A percentile compares a stretch with the other conserved stretches of the same genome.
These are phyloP conservation scores for Phaeosphaeria sp. DNA, from an alignment of 2,329 filamentous ascomycete species.

Conservation along the genomic window DNA sequence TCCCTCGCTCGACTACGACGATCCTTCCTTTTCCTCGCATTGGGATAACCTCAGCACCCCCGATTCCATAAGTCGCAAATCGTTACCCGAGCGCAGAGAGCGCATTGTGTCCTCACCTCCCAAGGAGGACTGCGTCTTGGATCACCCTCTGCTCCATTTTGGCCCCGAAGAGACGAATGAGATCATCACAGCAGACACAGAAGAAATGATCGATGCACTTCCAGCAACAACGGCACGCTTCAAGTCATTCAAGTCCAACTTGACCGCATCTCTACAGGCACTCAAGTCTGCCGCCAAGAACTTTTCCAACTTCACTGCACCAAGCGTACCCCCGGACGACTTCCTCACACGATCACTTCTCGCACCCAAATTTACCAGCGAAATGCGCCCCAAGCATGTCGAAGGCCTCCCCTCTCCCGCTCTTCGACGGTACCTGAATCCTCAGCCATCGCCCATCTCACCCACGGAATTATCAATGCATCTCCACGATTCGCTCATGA, in stretches of 20 bases:
- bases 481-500: conserved; percentile 46
- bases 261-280: conserved; percentile 67
- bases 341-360: conserved; percentile 67
- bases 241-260: conserved; percentile 67
- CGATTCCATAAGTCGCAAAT: conserved; percentile 37
- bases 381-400: conserved; percentile 64
- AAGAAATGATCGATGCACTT: conserved; percentile 28
- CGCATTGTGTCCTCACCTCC: conserved; percentile 56
- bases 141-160: conserved; percentile 64
- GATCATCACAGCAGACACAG: conserved; percentile 39
- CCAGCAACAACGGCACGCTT: conserved; percentile 42
- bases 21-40: conserved; percentile 55
- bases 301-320: conserved; percentile 65
- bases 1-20: conserved; percentile 54
- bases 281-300: conserved; percentile 68
- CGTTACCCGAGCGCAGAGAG: conserved; percentile 51
- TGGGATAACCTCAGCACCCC: conserved; percentile 47
- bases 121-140: conserved; percentile 60
- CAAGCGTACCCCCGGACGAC: conserved; percentile 62
- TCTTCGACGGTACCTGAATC: conserved; percentile 67
- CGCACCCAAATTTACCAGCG: conserved; percentile 65
- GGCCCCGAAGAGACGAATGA: conserved; percentile 42
- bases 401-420: conserved; percentile 62
- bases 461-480: conserved; percentile 49
- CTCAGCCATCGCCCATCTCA: conserved; percentile 52